Base-by-base conservation (phyloP, 2,329 filamentous ascomycete species). In the Cephalotrichum gorgonifer region DNA sequence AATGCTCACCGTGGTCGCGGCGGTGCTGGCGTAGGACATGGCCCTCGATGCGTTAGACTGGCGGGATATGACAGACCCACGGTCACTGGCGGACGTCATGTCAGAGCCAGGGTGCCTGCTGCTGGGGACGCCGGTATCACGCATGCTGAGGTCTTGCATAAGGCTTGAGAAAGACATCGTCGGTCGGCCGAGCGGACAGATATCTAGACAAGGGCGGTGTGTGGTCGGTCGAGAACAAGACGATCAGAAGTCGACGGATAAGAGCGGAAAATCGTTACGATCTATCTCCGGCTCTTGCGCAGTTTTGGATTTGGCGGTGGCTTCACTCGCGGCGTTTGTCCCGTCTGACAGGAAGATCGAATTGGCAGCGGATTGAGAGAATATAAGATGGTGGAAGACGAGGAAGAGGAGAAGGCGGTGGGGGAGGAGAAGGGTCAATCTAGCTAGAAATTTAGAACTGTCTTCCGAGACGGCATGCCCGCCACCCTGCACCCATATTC, bases 1-100 rank as follows among this genome's bases (percentile, higher is more conserved):
- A 57, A 84, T 83, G 75, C 80, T 84, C 54, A 84, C 80, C 61
- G 79, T 84, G 26, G 80, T 84, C 42, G 80, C 80, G 49, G 78
- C 69, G 14, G 80, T 84, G 70, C 80, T 83, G 54, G 80, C 67
- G 60, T 83, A 83, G 20, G 79, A 83, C 73, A 78, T 79, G 59
- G 78, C 77, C 49, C 76, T 71, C 22, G 79, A 83, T 55, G 83
- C 64, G 60, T 79, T 77, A 45, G 79, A 83, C 39, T 74, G 67
- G 43, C 72, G 68, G 23, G 80, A 84, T 55, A 83, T 64, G 61
- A 79, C 78, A 43, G 79, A 83, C 42, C 74, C 67, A 42, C 71
- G 67, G 61, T 82, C 79, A 58, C 83, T 79, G n/a, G 74, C 79
- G 31, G 77, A 75, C 5, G 67, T 63, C 25, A 67, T 69, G 50